Percentiles rank a stretch among this genome's conserved stretches.
phyloP scores from a whole-genome alignment of 2,329 filamentous ascomycete species.

The Pseudogymnoascus sp. region DNA sequence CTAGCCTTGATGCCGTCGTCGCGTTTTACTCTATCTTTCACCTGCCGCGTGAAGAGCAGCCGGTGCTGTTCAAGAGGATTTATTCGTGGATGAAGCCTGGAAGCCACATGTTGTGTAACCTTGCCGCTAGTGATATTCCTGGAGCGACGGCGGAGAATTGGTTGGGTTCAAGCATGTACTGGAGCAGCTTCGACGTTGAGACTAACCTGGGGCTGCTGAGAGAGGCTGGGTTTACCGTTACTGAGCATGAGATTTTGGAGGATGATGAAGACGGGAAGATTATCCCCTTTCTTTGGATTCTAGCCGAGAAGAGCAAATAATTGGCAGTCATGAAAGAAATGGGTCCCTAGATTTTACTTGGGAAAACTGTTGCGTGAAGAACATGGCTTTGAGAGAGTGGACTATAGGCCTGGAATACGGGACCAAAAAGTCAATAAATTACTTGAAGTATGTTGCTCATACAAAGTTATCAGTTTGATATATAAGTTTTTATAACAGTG shows the following conservation, averaged over 20 bases:
- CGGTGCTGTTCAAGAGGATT: constrained; percentile 30
- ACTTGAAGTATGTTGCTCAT: background rate
- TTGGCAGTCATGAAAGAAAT: background rate
- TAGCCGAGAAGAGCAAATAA: constrained; percentile 11
- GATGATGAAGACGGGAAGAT: constrained; percentile 10
- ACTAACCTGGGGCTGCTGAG: constrained; percentile 4
- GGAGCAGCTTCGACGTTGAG: constrained; percentile 13
- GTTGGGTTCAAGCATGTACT: constrained; percentile 24
- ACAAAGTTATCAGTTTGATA: background rate
- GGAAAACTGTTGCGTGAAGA: background rate
- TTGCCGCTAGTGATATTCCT: constrained; percentile 24
- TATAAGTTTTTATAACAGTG: background rate
- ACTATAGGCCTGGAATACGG: background rate
- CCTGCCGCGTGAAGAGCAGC: constrained; percentile 36
- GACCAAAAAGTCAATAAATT: background rate
- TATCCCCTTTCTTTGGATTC: constrained; percentile 14
- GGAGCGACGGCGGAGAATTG: constrained; percentile 22
- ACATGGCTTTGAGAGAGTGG: background rate
- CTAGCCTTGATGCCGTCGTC: constrained; percentile 34
- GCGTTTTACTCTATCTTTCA: constrained; percentile 40
- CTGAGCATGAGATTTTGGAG: constrained; percentile 11
- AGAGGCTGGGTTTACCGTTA: constrained; percentile 10
- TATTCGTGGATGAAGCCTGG: constrained; percentile 36
- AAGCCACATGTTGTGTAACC: constrained; percentile 34
- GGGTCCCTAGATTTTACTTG: background rate